Percentiles rank a stretch among this genome's conserved stretches.
Conservation (phyloP, 2,329 filamentous ascomycete genomes). For the Fusarium palustre region DNA sequence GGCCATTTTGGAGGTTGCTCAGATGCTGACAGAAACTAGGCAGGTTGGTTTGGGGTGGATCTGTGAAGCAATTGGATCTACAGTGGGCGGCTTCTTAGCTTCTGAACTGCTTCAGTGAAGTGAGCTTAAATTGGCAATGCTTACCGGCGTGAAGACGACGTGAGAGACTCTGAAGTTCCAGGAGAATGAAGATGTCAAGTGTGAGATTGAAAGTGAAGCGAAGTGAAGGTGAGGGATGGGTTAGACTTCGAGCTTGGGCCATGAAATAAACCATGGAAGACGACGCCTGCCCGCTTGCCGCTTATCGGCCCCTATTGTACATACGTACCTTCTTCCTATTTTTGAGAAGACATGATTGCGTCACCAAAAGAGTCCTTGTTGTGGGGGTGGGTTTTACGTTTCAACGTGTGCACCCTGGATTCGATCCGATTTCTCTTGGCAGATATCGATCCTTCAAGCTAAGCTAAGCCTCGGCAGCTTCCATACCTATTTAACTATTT, state of each 20-base stretch:
- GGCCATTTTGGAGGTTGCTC: constrained; percentile 41
- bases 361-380: constrained; percentile 19
- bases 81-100: not conserved
- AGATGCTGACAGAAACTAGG: not conserved
- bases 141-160: constrained; percentile 3
- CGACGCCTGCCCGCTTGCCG: not conserved
- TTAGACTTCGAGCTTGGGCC: constrained; percentile 18
- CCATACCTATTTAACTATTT: not conserved
- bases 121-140: not conserved
- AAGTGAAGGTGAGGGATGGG: constrained; percentile 6
- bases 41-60: constrained; percentile 7
- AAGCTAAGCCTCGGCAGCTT: not conserved
- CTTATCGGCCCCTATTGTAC: not conserved
- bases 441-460: not conserved
- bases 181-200: not conserved
- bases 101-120: not conserved
- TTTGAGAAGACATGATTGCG: constrained; percentile 28
- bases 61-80: constrained; percentile 10
- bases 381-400: constrained; percentile 36
- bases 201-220: not conserved
- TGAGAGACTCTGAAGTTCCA: not conserved
- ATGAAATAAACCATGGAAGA: constrained; percentile 4
- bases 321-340: constrained; percentile 10
- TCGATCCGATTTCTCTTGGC: constrained; percentile 15
- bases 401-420: constrained; percentile 25